Percentiles rank a stretch among this genome's conserved stretches.
Evolutionary conservation across 208 protist species (phyloP).

Genomic region (Trypanosoma cruzi): DNA sequence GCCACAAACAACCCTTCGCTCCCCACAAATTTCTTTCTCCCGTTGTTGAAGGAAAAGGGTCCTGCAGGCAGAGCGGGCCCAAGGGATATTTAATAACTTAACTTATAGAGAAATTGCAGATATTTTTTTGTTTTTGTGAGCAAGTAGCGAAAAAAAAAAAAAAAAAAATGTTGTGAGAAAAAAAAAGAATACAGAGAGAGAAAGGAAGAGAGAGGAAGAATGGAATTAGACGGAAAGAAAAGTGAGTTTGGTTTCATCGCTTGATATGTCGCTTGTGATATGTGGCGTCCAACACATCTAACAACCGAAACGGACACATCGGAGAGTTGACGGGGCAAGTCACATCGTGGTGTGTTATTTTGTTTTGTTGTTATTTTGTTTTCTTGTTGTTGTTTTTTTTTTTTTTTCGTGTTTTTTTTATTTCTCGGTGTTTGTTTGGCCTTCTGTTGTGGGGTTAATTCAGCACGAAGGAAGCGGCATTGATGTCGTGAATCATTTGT

Average conservation of each 20-base stretch:
- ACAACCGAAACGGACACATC: neutral
- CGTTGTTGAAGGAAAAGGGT: neutral
- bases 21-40: too few relatives aligned
- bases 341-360: too few relatives aligned
- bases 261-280: neutral
- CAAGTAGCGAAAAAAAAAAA: neutral
- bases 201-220: neutral
- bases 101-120: neutral
- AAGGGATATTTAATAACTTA: neutral
- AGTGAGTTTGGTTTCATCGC: neutral
- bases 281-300: neutral
- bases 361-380: too few relatives aligned
- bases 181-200: too few relatives aligned
- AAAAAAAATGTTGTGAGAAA: too few relatives aligned
- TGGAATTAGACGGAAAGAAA: neutral
- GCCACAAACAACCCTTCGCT: too few relatives aligned
- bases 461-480: neutral
- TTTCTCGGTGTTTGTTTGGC: constrained; percentile 19
- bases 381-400: too few relatives aligned
- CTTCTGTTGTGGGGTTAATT: constrained; percentile 1
- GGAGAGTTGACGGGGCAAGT: too few relatives aligned
- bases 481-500: neutral
- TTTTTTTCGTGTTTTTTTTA: constrained; percentile 21
- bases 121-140: neutral
- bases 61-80: neutral